A percentile compares a stretch with the other conserved stretches of the same genome.
Evolutionary conservation across 208 protist genomes (phyloP).

Genomic region (Vickermania ingenoplastis): DNA sequence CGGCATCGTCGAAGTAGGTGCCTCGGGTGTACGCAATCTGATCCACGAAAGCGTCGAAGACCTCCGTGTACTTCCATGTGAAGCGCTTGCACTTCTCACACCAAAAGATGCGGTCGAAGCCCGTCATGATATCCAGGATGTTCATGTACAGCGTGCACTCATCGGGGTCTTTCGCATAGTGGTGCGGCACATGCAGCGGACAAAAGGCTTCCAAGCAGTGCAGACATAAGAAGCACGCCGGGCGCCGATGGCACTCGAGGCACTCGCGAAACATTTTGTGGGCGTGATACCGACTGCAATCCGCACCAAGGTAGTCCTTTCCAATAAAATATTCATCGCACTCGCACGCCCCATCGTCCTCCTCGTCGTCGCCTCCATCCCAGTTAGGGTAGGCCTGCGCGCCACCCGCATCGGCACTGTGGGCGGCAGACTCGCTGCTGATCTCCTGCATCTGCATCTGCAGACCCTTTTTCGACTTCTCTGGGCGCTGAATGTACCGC

Average conservation of each 20-base stretch:
- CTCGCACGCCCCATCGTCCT: constrained; percentile 23
- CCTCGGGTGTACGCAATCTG: constrained; percentile 53
- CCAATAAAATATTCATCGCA: constrained; percentile 36
- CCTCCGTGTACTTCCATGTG: constrained; percentile 67
- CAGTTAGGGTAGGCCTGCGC: no score
- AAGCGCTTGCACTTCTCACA: constrained; percentile 62
- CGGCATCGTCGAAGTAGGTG: constrained; percentile 42
- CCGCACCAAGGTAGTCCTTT: constrained; percentile 32
- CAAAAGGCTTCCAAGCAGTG: constrained; percentile 54
- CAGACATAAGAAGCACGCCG: constrained; percentile 61
- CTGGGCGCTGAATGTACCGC: constrained; percentile 19
- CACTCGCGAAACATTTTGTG: constrained; percentile 51
- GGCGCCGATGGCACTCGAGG: constrained; percentile 39
- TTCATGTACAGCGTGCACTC: constrained; percentile 63
- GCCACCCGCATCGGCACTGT: no score
- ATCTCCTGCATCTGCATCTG: no score
- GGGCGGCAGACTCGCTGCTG: neutral
- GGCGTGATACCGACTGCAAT: constrained; percentile 52
- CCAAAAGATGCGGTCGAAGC: constrained; percentile 73
- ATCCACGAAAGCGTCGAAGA: constrained; percentile 65
- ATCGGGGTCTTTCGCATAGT: constrained; percentile 24
- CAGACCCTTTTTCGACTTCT: no score
- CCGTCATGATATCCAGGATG: constrained; percentile 62
- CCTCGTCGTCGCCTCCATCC: neutral
- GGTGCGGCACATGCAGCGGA: constrained; percentile 49